Evolutionary conservation across 2,329 filamentous ascomycete species (phyloP), one percentile per base, ranked within the genome.

Genomic region (Microsporum audouinii): DNA sequence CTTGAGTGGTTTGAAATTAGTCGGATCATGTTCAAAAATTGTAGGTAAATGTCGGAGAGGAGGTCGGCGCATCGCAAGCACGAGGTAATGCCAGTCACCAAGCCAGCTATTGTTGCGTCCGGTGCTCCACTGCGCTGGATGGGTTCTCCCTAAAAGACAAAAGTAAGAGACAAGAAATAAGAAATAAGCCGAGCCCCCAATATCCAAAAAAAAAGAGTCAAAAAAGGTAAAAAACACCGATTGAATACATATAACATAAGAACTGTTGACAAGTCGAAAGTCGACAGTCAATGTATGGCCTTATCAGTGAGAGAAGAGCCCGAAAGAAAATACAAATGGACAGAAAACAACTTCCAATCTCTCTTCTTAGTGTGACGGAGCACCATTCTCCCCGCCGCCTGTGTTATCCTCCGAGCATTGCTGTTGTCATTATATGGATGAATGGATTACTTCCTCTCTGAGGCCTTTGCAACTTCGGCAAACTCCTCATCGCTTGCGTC

Each of bases 401-500:
- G 5, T 10, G 34, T 2, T 10, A 43, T 43, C 39, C 39, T 3
- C 39, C 2, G 10, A 2, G 5, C 39, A 43, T 43, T 12, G 39
- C 27, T 53, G 49, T 53, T 12, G 5, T 14, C 4, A 27, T 53
- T 17, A 43, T 43, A n/a, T 27, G n/a, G n/a, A 6, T 27, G 45
- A n/a, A 7, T 17, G 12, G 7, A 34, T 59, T 27, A 59, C 57
- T 61, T 55, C 41, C 43, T 51, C 56, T 53, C 57, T 33, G n/a
- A 23, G 17, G 57, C 38, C 36, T 65, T 67, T 33, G 66, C 65
- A 53, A 65, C 63, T 59, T 83, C 83, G 58, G 84, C 73, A 66
- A 82, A 87, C 72, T 97, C 92, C 73, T 95, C 89, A 67, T 97
- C 92, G 62, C 89, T 95, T 49, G 91, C 92, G 77, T 96, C 91